Base-by-base conservation (phyloP, 176 grass and related monocot species). In the Eragrostis nindensis region DNA sequence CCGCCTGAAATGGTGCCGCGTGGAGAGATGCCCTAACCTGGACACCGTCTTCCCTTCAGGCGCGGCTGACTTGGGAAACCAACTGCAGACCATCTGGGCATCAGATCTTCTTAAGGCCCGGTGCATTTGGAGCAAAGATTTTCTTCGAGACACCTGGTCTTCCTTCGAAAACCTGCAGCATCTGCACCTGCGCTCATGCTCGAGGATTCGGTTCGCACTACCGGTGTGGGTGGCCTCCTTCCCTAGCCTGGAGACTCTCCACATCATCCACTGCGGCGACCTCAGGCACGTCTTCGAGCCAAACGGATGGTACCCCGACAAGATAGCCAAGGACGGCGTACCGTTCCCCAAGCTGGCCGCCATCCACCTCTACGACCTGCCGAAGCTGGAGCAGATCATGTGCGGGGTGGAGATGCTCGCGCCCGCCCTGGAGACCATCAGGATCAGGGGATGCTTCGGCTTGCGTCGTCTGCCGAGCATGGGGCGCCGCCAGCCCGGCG, bases 181-280 rank as follows among this genome's bases (percentile, higher is more conserved):
- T 57, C 5, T 85, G 0, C 75, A 72, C 16, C 24, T 79, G 18
- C 18, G 47, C 0, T 80, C 68, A 3, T 80, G 77, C 14, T 61
- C 84, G 8, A 59, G 84, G 0, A 60, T 86, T 26, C 38, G 48
- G 39, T 74, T 74, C 6, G 40, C 46, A 9, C 1, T 80, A 0
- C 61, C 61, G 0, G 6, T 67, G 60, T 26, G 14, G 4, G 5
- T 3, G 0, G 0, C 0, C 8, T 42, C 29, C 30, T 87, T 81
- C 52, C 42, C 7, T 0, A 62, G 12, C 42, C 38, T 87, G 43
- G 1, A 62, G 52, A 76, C 78, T 0, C 11, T 87, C 42, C 78
- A 82, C 54, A 70, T 87, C 78, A 70, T 87, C 53, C 44, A 76
- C 12, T 87, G 85, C 18, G 71, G 22, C 1, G 22, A 76, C 30